Base-by-base conservation (phyloP, 176 grass and related monocot genomes). In the Themeda triandra region DNA sequence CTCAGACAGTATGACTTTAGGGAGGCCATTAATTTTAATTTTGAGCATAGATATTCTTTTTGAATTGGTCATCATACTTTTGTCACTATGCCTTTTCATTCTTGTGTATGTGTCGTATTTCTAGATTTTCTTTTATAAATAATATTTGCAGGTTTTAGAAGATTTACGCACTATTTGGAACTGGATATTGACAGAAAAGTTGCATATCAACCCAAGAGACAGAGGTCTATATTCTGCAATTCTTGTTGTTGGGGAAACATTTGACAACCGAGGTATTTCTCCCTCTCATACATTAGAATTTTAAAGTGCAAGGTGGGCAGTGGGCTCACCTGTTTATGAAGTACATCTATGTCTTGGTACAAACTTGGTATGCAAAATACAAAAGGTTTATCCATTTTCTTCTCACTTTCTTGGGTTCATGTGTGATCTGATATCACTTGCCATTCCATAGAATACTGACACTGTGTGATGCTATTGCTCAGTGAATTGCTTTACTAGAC, bases 111-210 rank as follows among this genome's bases (percentile, higher is more conserved):
- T n/a, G n/a, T n/a, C n/a, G n/a, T n/a, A n/a, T n/a, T n/a, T n/a
- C n/a, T n/a, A n/a, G n/a, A n/a, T n/a, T n/a, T n/a, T n/a, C n/a
- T n/a, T n/a, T n/a, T n/a, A n/a, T n/a, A n/a, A n/a, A n/a, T n/a
- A n/a, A 36, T 86, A 33, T 59, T 73, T 81, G 48, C 82, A 98
- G 96, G 89, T 95, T 82, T 92, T 92, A 63, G 92, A 95, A 88
- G 96, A 98, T 91, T 70, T 98, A 42, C 75, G 84, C 77, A 76
- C 91, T 69, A 95, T 98, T 87, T 98, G 93, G 96, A 92, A 93
- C 75, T 95, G 96, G 93, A 76, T 92, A 83, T 70, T 98, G 87
- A 95, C 84, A 17, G 91, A 93, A 85, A 98, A 98, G 65, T 84
- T 95, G 83, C 91, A 95, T 90, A 91, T 98, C 60, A 88, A 91